Evolutionary conservation across 208 protist genomes (phyloP), one percentile per base, ranked within the genome.

Genomic region (Crithidia brevicula): DNA sequence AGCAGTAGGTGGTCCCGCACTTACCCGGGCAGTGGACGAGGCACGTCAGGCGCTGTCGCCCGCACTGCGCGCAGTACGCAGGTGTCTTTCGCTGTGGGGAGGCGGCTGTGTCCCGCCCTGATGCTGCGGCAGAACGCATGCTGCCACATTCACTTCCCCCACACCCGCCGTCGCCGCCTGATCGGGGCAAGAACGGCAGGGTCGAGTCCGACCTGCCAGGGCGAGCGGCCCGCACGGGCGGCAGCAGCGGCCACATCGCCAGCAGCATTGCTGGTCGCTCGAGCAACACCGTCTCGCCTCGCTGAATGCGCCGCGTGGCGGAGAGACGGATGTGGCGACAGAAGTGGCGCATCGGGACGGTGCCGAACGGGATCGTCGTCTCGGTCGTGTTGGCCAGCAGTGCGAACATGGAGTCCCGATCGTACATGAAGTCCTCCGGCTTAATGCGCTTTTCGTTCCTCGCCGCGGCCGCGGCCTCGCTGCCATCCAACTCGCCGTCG

Each of bases 1-100:
- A 69, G 46, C 82, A 84, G 65, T 85, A 88, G 22, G 54, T n/a
- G 8, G 74, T 49, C 25, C 71, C 73, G 38, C 82, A 88, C 11
- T 51, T 43, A 7, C 60, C 72, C n/a, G 67, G 67, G 59, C 73
- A 74, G 16, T 30, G 23, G 13, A 75, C 23, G 16, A 18, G 27
- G 10, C 20, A 20, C 9, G 42, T 25, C 25, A 66, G 63, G 16
- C 47, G 47, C 60, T 66, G 57, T 16, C 46, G 72, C 7, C 63
- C 65, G 30, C 62, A 65, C 10, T 72, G 59, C 31, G 61, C 45
- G 22, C 51, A 68, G 49, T 33, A 56, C 45, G 27, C 36, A 3
- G 59, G 62, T 0, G 30, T 27, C 7, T 9, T 2, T 9, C 33
- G 28, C 52, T 15, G 52, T 20, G 31, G n/a, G n/a, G n/a, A n/a